These are phyloP conservation scores for Pseudogymnoascus sp. DNA, from an alignment of 2,329 filamentous ascomycete species.

Conservation along the genomic window DNA sequence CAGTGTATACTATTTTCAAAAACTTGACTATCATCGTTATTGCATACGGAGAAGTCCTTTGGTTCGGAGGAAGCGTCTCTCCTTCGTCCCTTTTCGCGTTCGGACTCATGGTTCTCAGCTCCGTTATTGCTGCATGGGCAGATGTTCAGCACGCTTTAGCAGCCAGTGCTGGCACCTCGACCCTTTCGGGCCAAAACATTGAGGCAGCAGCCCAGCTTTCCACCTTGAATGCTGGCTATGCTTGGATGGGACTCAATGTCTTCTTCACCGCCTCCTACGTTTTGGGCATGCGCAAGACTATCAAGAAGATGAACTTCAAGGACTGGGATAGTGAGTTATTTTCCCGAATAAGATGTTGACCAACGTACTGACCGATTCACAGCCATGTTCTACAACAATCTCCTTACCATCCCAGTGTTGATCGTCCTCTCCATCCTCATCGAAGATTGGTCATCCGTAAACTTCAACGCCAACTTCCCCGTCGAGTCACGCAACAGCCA, in stretches of 20 bases:
- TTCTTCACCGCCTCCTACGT: slow-evolving; percentile 88
- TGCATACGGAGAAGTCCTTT: slow-evolving; percentile 94
- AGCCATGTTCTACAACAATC: slow-evolving; percentile 99
- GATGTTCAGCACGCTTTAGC: slow-evolving; percentile 83
- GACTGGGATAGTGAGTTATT: slow-evolving; percentile 88
- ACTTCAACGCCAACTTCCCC: slow-evolving; percentile 85
- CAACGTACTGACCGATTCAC: slow-evolving; percentile 27
- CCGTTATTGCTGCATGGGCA: slow-evolving; percentile 91
- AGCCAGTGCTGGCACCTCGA: slow-evolving; percentile 45
- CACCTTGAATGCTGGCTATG: slow-evolving; percentile 87
- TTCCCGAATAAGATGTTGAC: not conserved
- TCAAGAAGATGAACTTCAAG: slow-evolving; percentile 99
- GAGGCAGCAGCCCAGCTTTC: slow-evolving; percentile 72
- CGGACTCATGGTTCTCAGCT: slow-evolving; percentile 92
- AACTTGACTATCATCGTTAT: slow-evolving; percentile 99
- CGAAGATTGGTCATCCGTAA: slow-evolving; percentile 87
- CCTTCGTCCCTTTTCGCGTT: slow-evolving; percentile 86
- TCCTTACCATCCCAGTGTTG: slow-evolving; percentile 90
- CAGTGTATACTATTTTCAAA: slow-evolving; percentile 99
- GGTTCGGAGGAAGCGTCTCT: slow-evolving; percentile 92
- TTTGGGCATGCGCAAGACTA: slow-evolving; percentile 92
- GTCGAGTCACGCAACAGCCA: slow-evolving; percentile 70
- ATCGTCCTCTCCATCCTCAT: slow-evolving; percentile 71
- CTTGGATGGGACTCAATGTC: slow-evolving; percentile 98
- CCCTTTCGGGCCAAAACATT: slow-evolving; percentile 23